Conservation (phyloP, 805 yeast genomes). For the Metschnikowia anglica region DNA sequence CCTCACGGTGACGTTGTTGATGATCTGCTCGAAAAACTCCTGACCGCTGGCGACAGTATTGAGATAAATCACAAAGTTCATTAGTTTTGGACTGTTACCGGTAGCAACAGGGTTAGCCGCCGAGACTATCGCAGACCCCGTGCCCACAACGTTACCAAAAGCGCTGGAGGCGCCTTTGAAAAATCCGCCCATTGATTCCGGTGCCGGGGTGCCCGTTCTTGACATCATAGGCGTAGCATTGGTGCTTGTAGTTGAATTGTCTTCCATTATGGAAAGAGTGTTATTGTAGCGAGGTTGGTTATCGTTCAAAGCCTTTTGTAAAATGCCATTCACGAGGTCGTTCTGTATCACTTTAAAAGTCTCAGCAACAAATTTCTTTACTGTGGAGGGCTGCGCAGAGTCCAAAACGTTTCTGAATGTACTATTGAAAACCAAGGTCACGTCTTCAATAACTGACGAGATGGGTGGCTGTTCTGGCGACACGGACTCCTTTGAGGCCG, state of each 20-base stretch:
- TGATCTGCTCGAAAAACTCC: slow-evolving; percentile 53
- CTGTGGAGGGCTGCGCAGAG: slow-evolving; percentile 62
- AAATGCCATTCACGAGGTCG: slow-evolving; percentile 58
- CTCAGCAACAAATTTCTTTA: slow-evolving; percentile 54
- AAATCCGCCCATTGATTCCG: slow-evolving; percentile 38
- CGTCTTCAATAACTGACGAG: slow-evolving; percentile 84
- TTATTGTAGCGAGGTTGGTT: slow-evolving; percentile 44
- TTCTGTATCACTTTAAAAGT: slow-evolving; percentile 59
- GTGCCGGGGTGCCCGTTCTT: slow-evolving; percentile 34
- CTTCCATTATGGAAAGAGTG: slow-evolving; percentile 18
- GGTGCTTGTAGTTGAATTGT: slow-evolving; percentile 13
- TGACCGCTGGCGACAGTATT: slow-evolving; percentile 70
- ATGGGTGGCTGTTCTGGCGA: slow-evolving; percentile 63
- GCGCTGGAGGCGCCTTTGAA: slow-evolving; percentile 47
- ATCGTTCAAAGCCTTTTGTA: slow-evolving; percentile 35
- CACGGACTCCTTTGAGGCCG: slow-evolving; percentile 21
- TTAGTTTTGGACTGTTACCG: slow-evolving; percentile 48
- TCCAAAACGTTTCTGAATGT: slow-evolving; percentile 64
- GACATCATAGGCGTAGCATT: slow-evolving; percentile 26
- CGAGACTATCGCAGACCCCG: slow-evolving; percentile 24
- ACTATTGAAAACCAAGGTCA: slow-evolving; percentile 68
- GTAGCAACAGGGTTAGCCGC: slow-evolving; percentile 27
- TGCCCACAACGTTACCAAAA: slow-evolving; percentile 43
- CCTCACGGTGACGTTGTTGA: slow-evolving; percentile 39
- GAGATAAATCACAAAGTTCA: slow-evolving; percentile 62